A percentile compares a stretch with the other conserved stretches of the same genome.
phyloP scores from a whole-genome alignment of 1,139 yeast genomes.

The Yamadazyma sp. region DNA sequence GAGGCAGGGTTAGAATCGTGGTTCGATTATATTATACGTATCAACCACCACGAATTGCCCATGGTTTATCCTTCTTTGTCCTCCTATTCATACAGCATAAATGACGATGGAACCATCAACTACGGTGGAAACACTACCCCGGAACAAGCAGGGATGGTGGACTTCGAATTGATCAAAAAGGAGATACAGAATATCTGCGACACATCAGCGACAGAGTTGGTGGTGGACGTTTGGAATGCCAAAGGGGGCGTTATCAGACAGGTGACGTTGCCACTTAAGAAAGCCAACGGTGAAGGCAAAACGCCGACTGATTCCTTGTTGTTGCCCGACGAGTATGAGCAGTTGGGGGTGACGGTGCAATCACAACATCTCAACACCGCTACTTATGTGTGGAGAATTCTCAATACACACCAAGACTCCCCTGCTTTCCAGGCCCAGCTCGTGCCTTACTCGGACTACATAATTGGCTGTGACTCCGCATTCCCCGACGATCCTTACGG shows the following conservation, averaged over 20 bases:
- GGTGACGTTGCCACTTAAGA: constrained; percentile 44
- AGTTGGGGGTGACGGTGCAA: constrained; percentile 68
- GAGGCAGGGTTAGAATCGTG: constrained; percentile 63
- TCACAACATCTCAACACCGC: constrained; percentile 76
- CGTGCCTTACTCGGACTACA: constrained; percentile 82
- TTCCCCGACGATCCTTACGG: constrained; percentile 48
- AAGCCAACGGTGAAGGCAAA: constrained; percentile 4
- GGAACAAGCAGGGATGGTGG: constrained; percentile 40
- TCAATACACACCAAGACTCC: constrained; percentile 70
- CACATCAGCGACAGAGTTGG: constrained; percentile 37
- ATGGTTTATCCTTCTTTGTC: constrained; percentile 40
- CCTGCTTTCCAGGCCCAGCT: constrained; percentile 88
- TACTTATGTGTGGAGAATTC: constrained; percentile 85
- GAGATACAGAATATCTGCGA: constrained; percentile 30
- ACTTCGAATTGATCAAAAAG: constrained; percentile 33
- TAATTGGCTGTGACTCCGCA: constrained; percentile 77
- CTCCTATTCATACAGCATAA: constrained; percentile 32
- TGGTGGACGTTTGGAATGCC: constrained; percentile 80
- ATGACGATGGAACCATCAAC: constrained; percentile 45
- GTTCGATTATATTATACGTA: constrained; percentile 80
- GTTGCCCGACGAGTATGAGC: constrained; percentile 23
- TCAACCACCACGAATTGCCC: constrained; percentile 75
- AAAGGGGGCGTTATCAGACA: constrained; percentile 76
- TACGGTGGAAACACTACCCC: constrained; percentile 37
- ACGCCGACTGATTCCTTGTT: constrained; percentile 3